Conservation (phyloP, 192 early-diverging fungal species). For the Coemansia sp. region DNA sequence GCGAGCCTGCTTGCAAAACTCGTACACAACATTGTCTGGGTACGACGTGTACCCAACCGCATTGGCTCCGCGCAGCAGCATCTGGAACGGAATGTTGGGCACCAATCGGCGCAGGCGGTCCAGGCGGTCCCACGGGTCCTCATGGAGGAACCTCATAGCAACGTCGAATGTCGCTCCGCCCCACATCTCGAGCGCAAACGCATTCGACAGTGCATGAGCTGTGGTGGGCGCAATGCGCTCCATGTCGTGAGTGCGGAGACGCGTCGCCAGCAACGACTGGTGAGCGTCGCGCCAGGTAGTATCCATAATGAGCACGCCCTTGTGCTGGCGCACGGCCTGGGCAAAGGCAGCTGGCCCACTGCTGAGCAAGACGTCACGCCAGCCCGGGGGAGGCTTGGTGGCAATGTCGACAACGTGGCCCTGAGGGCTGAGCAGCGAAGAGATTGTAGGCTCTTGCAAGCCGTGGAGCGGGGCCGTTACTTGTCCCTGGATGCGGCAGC, state of each 20-base stretch:
- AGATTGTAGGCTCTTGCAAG: conserved; percentile 63
- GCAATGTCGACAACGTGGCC: conserved; percentile 56
- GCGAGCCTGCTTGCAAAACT: conserved; percentile 90
- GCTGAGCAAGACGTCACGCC: conserved; percentile 84
- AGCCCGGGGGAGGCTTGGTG: conserved; percentile 68
- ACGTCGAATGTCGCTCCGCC: conserved; percentile 99
- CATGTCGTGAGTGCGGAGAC: conserved; percentile 93
- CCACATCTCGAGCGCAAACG: conserved; percentile 96
- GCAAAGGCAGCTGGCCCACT: conserved; percentile 90
- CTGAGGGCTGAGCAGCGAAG: conserved; percentile 53
- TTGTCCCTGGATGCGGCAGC: conserved; percentile 87
- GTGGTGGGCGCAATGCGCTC: conserved; percentile 86
- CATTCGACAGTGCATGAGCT: conserved; percentile 80
- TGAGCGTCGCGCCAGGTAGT: conserved; percentile 98
- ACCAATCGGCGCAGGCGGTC: conserved; percentile 77
- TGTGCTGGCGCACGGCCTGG: conserved; percentile 82
- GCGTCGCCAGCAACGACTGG: conserved; percentile 92
- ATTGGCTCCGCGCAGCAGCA: conserved; percentile 97
- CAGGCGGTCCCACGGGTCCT: conserved; percentile 96
- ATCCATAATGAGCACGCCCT: conserved; percentile 90
- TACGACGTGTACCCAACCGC: conserved; percentile 97
- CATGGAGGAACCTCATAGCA: conserved; percentile 91
- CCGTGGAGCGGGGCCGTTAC: conserved; percentile 70
- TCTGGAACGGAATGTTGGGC: conserved; percentile 97
- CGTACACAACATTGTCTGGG: conserved; percentile 95